Evolutionary conservation across 192 early-diverging fungal genomes (phyloP).

Genomic region (Rhizophlyctis rosea): DNA sequence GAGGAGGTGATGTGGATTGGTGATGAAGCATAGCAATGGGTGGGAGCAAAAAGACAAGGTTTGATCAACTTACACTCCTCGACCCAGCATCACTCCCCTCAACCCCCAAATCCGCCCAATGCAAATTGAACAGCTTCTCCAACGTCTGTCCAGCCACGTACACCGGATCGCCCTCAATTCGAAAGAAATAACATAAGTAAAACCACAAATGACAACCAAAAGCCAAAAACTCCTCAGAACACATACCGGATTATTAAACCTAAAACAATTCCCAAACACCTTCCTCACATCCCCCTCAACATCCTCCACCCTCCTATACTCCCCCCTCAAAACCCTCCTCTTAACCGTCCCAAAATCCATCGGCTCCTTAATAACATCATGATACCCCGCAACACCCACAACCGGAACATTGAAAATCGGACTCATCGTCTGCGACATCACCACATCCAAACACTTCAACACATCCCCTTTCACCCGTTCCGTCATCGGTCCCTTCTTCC

Average conservation of each 20-base stretch:
- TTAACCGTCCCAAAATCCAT: conserved; percentile 23
- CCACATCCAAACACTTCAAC: not conserved
- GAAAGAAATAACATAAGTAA: not conserved
- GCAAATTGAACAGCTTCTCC: not conserved
- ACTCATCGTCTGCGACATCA: not conserved
- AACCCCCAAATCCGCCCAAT: not conserved
- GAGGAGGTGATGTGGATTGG: too few species aligned
- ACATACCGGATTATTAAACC: conserved; percentile 1
- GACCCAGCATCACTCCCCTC: too few species aligned
- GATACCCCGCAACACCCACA: conserved; percentile 10
- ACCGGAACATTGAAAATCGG: conserved; percentile 9
- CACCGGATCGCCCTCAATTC: not conserved
- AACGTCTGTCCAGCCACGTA: not conserved
- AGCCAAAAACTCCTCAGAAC: not conserved
- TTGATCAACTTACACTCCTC: too few species aligned
- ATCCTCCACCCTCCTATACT: conserved; percentile 7
- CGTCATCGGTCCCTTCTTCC: not conserved
- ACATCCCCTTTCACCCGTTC: too few species aligned
- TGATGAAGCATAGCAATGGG: too few species aligned
- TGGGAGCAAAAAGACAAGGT: too few species aligned
- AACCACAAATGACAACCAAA: not conserved
- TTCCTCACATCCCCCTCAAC: conserved; percentile 9
- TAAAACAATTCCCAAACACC: conserved; percentile 18
- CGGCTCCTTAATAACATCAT: conserved; percentile 8
- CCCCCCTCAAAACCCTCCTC: not conserved